Base-by-base conservation (phyloP, 345 rosid genomes). In the Hibiscus syriacus region DNA sequence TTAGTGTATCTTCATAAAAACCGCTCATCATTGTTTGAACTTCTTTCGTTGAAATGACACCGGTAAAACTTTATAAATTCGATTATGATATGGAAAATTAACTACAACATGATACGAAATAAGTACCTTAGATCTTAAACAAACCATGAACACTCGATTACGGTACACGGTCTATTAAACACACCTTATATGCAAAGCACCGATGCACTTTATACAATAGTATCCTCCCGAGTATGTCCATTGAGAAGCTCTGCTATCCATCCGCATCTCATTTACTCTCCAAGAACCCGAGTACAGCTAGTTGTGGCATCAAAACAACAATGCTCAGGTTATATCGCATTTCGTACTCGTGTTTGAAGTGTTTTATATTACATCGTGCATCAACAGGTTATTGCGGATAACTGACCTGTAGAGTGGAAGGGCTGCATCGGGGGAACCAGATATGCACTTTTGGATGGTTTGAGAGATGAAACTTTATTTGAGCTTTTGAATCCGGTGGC, bases 401-500 rank as follows among this genome's bases (percentile, higher is more conserved):
- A 52, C 30, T 17, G 34, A 73, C 81, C 81, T 78, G 75, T 74
- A 78, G 6, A 79, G 79, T 13, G 76, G 79, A 67, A 70, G n/a
- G 9, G 54, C 2, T 36, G 75, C 58, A 46, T 54, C 41, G 14
- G 72, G 74, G n/a, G 74, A 41, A 20, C 48, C 53, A 14, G 23
- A 19, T 0, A 79, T 64, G 78, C 20, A 57, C 6, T 76, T 19
- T 29, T 67, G 75, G 53, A 79, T 70, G 50, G 57, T 46, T 34
- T 67, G 67, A 36, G 80, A n/a, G 23, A 26, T 50, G 38, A 79
- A 76, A 9, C 76, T 79, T 38, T 76, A 30, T 36, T 25, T 70
- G 41, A 79, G 70, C 77, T 73, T 79, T 30, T 72, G 74, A 69
- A 79, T 36, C 82, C 79, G 0, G 82, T 76, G 34, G 75, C 82